These are phyloP conservation scores for Penicillium sp. DNA, from an alignment of 2,329 filamentous ascomycete genomes.

Conservation along the genomic window DNA sequence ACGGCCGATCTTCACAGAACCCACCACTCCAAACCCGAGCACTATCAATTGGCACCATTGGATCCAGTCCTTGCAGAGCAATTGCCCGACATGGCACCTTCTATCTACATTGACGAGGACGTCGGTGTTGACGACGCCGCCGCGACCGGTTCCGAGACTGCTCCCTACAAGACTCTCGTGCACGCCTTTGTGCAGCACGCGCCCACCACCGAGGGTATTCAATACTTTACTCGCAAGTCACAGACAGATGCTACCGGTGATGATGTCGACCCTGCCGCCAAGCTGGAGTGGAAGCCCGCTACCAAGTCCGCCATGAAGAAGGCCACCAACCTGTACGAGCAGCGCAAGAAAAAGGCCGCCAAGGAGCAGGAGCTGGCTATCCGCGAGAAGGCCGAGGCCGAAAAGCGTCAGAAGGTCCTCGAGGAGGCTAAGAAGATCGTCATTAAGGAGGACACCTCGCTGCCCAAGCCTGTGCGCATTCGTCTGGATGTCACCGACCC, in stretches of 20 bases:
- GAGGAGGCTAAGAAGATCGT: conserved; percentile 81
- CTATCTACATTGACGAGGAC: conserved; percentile 77
- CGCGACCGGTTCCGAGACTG: conserved; percentile 66
- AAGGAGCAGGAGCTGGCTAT: conserved; percentile 73
- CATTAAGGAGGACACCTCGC: conserved; percentile 65
- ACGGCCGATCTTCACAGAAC: conserved; percentile 4
- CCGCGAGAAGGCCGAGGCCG: conserved; percentile 69
- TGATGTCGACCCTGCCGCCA: conserved; percentile 62
- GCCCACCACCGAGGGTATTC: conserved; percentile 54
- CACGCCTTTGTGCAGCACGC: conserved; percentile 73
- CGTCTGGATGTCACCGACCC: conserved; percentile 70
- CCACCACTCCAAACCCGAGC: neutral
- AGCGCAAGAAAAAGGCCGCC: conserved; percentile 78
- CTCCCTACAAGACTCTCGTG: conserved; percentile 78
- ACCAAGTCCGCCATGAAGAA: conserved; percentile 86
- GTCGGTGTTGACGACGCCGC: conserved; percentile 67
- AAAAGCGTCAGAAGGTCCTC: conserved; percentile 67
- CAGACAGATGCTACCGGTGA: conserved; percentile 59
- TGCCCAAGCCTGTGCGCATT: conserved; percentile 73
- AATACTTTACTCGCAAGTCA: conserved; percentile 69
- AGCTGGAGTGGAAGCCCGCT: conserved; percentile 73
- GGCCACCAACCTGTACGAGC: conserved; percentile 69
- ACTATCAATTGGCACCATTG: neutral
- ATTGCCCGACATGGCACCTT: conserved; percentile 32
- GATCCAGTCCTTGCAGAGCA: neutral